A percentile compares a stretch with the other conserved stretches of the same genome.
These are phyloP conservation scores for Zygotorulaspora florentina DNA, from an alignment of 805 yeast species.

Conservation along the genomic window DNA sequence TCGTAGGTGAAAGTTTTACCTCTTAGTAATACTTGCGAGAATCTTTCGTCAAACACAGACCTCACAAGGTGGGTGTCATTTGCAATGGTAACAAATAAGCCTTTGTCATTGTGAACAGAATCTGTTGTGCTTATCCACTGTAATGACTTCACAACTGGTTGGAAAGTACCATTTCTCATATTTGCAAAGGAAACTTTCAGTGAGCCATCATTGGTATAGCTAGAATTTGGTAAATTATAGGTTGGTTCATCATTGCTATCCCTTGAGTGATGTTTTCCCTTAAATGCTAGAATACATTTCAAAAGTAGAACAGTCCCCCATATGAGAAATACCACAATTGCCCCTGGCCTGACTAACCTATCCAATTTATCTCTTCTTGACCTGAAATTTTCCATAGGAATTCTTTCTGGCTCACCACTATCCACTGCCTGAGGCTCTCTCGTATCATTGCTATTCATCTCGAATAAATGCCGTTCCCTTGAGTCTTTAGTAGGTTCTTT, in stretches of 20 bases:
- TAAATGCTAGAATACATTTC: conserved; percentile 7
- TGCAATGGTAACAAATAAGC: conserved; percentile 56
- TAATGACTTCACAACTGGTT: conserved; percentile 48
- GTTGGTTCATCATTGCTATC: conserved; percentile 1
- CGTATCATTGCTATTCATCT: conserved; percentile 1
- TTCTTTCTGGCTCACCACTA: conserved; percentile 15
- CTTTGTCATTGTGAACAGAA: conserved; percentile 52
- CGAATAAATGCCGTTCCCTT: background rate
- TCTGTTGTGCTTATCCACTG: conserved; percentile 63
- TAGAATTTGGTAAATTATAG: conserved; percentile 16
- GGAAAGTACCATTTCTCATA: conserved; percentile 53
- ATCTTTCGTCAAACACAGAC: conserved; percentile 39
- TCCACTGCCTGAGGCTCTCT: background rate
- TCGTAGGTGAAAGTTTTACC: conserved; percentile 44
- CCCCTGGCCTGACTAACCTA: conserved; percentile 14
- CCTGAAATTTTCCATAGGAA: conserved; percentile 15
- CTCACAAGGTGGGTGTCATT: conserved; percentile 51
- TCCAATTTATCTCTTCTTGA: conserved; percentile 7
- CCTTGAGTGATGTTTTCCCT: background rate
- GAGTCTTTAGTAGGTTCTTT: background rate
- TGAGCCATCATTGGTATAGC: conserved; percentile 20
- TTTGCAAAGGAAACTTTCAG: conserved; percentile 39
- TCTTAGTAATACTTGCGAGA: conserved; percentile 45
- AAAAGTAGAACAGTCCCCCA: conserved; percentile 27
- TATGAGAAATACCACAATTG: conserved; percentile 15